Evolutionary conservation across 306 rosid species (phyloP), one percentile per base, ranked within the genome.

Genomic region (Boehmeria nivea): DNA sequence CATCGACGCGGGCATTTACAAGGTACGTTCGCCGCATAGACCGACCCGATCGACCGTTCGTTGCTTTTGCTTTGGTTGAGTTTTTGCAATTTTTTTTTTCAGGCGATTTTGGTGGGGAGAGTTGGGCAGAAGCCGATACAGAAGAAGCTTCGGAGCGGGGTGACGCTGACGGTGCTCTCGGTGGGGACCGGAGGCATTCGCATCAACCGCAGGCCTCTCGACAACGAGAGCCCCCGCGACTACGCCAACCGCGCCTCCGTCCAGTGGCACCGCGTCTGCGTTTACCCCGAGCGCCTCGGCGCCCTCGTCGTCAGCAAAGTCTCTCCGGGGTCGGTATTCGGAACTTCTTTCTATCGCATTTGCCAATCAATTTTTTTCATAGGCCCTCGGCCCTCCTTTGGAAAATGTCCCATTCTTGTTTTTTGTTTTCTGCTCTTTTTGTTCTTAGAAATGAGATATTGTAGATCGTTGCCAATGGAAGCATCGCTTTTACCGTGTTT

Each of bases 141-240:
- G 89, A 91, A 87, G 84, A 76, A 6, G 69, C 82, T 91, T 40
- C 83, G 12, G 63, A 84, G 73, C 46, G 96, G 96, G 9, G 37
- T 26, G 14, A 67, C 49, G 14, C 77, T 91, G 69, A 91, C 96
- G 20, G 43, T 78, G 40, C 54, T 91, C 1, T 81, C 96, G 0
- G 8, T 91, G 0, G 99, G 96, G 25, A 91, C 96, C 0, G 99
- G 99, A 14, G 96, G 99, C 36, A 84, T 91, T 69, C 94, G 87
- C 15, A 87, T 75, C 65, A 83, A 87, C 58, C 76, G 96, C 36
- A 79, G 96, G 75, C 99, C 99, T 0, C 71, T 81, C 25, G 78
- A 72, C 9, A 66, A 72, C 1, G 99, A 91, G 79, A 78, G 57
- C 31, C 99, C 96, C 1, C 57, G 50, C 16, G 95, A 91, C 61